phyloP scores from a whole-genome alignment of 1,284 basidiomycete genomes.

The Ustilago cynodontis region DNA sequence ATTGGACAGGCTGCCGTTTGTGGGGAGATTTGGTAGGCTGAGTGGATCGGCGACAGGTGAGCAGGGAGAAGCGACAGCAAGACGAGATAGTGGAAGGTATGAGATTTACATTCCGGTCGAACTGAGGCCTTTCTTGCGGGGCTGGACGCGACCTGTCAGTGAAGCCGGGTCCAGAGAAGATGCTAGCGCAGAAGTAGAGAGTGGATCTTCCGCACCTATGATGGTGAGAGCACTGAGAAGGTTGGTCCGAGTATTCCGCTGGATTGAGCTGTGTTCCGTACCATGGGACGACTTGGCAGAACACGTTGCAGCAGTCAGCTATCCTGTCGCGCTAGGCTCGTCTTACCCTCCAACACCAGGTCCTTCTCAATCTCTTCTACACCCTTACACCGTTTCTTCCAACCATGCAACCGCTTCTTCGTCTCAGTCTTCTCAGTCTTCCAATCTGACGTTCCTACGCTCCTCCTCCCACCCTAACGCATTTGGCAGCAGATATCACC shows the following conservation, averaged over 20 bases:
- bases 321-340: constrained; percentile 26
- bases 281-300: constrained; percentile 44
- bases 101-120: constrained; percentile 30
- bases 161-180: constrained; percentile 5
- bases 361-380: constrained; percentile 26
- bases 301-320: constrained; percentile 40
- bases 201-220: constrained; percentile 1
- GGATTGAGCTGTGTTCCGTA: constrained; percentile 33
- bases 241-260: constrained; percentile 25
- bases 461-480: not conserved
- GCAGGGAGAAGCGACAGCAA: not conserved
- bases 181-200: not conserved
- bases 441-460: constrained; percentile 2
- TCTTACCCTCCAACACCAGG: constrained; percentile 40
- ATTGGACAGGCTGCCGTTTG: constrained; percentile 27
- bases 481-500: constrained; percentile 1
- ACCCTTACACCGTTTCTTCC: constrained; percentile 34
- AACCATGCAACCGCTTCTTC: constrained; percentile 20
- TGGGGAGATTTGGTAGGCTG: constrained; percentile 22
- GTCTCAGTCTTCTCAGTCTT: not conserved
- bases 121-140: constrained; percentile 28
- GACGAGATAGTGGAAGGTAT: constrained; percentile 14
- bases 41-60: not conserved
- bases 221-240: constrained; percentile 13
- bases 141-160: constrained; percentile 20